A percentile compares a stretch with the other conserved stretches of the same genome.
Evolutionary conservation across 108 stramenopile genomes (phyloP).

Genomic region (Fragilariopsis cylindrus): DNA sequence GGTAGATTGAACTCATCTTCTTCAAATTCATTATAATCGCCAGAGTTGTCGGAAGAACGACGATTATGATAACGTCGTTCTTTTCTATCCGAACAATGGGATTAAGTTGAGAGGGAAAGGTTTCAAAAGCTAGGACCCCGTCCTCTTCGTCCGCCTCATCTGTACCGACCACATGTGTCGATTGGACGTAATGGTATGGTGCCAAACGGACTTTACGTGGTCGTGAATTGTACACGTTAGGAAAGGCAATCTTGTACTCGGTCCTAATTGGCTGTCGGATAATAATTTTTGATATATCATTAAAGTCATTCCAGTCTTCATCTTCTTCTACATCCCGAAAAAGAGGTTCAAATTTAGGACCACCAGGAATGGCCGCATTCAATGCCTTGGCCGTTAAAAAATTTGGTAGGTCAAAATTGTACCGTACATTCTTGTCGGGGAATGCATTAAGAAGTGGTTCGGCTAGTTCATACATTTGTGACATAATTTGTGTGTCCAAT

Average conservation of each 20-base stretch:
- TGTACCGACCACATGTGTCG: conserved; percentile 87
- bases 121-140: conserved; percentile 56
- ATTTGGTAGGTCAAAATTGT: conserved; percentile 93
- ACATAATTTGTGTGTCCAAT: conserved; percentile 93
- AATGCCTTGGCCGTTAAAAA: conserved; percentile 99
- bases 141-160: conserved; percentile 68
- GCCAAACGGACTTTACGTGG: conserved; percentile 89
- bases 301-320: conserved; percentile 99
- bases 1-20: conserved; percentile 68
- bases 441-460: conserved; percentile 90
- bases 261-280: conserved; percentile 96
- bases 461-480: conserved; percentile 92
- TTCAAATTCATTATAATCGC: conserved; percentile 75
- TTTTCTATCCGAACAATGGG: conserved; percentile 89
- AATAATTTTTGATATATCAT: conserved; percentile 99
- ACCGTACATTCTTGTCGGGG: conserved; percentile 87
- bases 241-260: conserved; percentile 98
- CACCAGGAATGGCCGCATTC: conserved; percentile 98
- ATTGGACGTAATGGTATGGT: conserved; percentile 92
- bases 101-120: conserved; percentile 80
- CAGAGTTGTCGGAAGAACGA: not conserved
- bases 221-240: conserved; percentile 97
- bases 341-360: conserved; percentile 99
- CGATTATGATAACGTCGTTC: conserved; percentile 36
- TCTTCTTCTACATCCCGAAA: conserved; percentile 97